phyloP scores from a whole-genome alignment of 2,329 filamentous ascomycete species.

The Ophiostoma tasmaniense region DNA sequence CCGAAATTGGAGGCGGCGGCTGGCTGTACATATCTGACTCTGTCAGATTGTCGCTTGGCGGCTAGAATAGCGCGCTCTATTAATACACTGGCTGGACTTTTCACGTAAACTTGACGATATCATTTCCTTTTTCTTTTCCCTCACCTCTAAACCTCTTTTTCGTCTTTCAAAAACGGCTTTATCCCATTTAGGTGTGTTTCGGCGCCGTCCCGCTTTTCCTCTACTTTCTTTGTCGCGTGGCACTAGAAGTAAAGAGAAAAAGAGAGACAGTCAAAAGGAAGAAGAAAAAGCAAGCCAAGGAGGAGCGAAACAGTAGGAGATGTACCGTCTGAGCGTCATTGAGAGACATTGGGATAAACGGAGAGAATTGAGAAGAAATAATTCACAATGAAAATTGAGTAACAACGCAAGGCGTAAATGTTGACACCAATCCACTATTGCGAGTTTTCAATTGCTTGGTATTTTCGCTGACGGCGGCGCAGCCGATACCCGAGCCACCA shows the following conservation, averaged over 20 bases:
- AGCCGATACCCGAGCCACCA: not conserved
- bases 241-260: not conserved
- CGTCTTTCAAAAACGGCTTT: not conserved
- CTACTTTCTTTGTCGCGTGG: constrained; percentile 5
- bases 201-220: constrained; percentile 6
- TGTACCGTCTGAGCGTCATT: not conserved
- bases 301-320: not conserved
- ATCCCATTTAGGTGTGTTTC: constrained; percentile 6
- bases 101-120: not conserved
- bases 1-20: not conserved
- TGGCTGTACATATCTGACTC: not conserved
- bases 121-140: not conserved
- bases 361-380: not conserved
- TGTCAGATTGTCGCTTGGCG: not conserved
- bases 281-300: not conserved
- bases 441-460: not conserved
- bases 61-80: not conserved
- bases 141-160: not conserved
- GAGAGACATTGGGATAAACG: not conserved
- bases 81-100: not conserved
- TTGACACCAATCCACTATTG: not conserved
- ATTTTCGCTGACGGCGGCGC: not conserved
- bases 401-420: not conserved
- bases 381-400: not conserved
- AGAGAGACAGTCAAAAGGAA: too few relatives aligned